Evolutionary conservation across 2,329 filamentous ascomycete genomes (phyloP).

Genomic region (Xylariales sp.): DNA sequence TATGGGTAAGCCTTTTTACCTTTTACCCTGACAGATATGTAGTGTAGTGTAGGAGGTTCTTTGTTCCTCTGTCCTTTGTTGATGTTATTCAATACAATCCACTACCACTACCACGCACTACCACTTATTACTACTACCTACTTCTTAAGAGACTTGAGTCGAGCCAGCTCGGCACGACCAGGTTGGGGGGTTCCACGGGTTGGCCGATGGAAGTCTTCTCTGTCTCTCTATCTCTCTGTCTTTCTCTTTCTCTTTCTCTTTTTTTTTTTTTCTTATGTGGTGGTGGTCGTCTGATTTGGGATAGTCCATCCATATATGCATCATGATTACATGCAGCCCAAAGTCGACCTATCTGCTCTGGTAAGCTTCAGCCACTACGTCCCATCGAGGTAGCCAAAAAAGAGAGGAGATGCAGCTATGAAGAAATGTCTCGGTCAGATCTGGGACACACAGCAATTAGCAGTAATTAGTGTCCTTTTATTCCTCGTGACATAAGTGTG

Average conservation of each 20-base stretch:
- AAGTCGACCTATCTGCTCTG: conserved; percentile 21
- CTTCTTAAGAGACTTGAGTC: not conserved
- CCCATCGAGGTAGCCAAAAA: conserved; percentile 22
- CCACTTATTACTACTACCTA: not conserved
- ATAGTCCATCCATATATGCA: conserved; percentile 16
- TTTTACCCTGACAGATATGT: not conserved
- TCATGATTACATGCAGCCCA: conserved; percentile 30
- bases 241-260: not conserved
- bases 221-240: not conserved
- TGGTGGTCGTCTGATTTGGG: conserved; percentile 14
- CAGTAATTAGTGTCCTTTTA: conserved; percentile 42
- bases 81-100: not conserved
- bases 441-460: conserved; percentile 47
- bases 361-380: conserved; percentile 37
- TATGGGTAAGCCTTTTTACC: not conserved
- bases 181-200: conserved; percentile 23
- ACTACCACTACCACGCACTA: not conserved
- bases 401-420: conserved; percentile 36
- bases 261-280: not conserved
- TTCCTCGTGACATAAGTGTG: conserved; percentile 30
- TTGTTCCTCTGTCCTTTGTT: not conserved
- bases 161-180: not conserved
- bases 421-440: conserved; percentile 49
- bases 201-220: conserved; percentile 27
- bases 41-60: not conserved